These are phyloP conservation scores for Crithidia sp. DNA, from an alignment of 208 protist species.

Conservation along the genomic window DNA sequence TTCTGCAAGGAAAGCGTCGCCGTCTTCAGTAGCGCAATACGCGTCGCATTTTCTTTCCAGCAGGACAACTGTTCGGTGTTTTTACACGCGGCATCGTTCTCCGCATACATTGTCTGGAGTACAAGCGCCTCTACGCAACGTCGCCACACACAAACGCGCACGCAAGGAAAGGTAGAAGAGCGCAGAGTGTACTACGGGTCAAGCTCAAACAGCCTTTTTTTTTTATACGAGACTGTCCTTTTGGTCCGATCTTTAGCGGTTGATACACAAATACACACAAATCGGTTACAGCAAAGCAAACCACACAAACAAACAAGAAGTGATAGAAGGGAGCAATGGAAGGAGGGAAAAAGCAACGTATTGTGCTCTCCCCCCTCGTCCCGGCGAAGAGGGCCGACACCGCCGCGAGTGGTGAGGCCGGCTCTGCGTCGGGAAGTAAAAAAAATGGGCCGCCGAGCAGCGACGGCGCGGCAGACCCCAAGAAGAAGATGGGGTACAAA, in stretches of 20 bases:
- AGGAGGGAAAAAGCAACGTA: slow-evolving; percentile 23
- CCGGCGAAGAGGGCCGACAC: neutral
- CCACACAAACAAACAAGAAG: neutral
- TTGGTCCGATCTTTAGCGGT: neutral
- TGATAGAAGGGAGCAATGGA: slow-evolving; percentile 21
- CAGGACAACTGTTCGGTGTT: no score
- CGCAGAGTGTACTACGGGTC: no score
- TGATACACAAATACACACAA: slow-evolving; percentile 4
- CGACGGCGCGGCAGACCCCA: slow-evolving; percentile 1
- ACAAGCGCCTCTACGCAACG: no score
- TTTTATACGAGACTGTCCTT: neutral
- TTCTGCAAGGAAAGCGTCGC: no score
- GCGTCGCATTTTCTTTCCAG: no score
- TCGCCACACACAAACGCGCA: no score
- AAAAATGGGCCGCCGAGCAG: neutral
- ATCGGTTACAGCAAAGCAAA: neutral
- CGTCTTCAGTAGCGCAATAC: no score
- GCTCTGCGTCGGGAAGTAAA: neutral
- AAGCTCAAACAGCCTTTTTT: neutral
- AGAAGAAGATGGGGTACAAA: slow-evolving; percentile 53
- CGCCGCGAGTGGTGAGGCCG: neutral
- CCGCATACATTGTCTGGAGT: no score
- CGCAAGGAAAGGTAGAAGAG: no score
- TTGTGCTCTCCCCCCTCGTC: slow-evolving; percentile 34
- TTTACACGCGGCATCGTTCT: no score